A percentile compares a stretch with the other conserved stretches of the same genome.
phyloP scores from a whole-genome alignment of 2,329 filamentous ascomycete species.

The Alternaria triticimaculans region DNA sequence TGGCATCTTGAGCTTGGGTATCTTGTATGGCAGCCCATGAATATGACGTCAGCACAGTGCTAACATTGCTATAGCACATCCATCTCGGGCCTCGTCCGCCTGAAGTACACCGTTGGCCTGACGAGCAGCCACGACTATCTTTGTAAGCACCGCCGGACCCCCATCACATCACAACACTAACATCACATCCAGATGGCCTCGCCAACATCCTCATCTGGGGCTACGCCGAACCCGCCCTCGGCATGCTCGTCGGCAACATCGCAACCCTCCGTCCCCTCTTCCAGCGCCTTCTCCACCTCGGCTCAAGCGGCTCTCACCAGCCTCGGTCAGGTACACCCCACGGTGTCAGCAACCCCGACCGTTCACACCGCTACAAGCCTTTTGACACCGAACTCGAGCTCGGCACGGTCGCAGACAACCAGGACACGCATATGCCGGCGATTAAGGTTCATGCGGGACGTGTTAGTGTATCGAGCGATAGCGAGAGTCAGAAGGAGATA shows the following conservation, averaged over 20 bases:
- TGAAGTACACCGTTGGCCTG: constrained; percentile 44
- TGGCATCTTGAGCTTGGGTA: constrained; percentile 27
- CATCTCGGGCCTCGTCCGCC: constrained; percentile 26
- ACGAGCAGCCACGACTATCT: constrained; percentile 42
- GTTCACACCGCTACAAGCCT: constrained; percentile 10
- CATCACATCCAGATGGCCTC: constrained; percentile 25
- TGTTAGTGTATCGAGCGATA: constrained; percentile 14
- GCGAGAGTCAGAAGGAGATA: constrained; percentile 21
- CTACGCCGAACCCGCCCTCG: constrained; percentile 47
- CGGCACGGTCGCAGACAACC: neutral
- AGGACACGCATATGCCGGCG: neutral
- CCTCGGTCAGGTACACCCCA: neutral
- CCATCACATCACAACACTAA: neutral
- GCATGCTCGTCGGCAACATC: constrained; percentile 45
- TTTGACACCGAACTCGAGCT: constrained; percentile 15
- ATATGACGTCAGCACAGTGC: neutral
- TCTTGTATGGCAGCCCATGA: constrained; percentile 21
- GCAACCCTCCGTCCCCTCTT: constrained; percentile 46
- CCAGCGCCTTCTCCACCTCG: constrained; percentile 28
- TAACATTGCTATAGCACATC: constrained; percentile 24
- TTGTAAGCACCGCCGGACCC: constrained; percentile 9
- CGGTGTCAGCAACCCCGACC: neutral
- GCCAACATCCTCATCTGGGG: constrained; percentile 48
- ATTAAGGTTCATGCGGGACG: constrained; percentile 9
- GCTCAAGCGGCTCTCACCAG: constrained; percentile 8